Evolutionary conservation across 2,329 filamentous ascomycete species (phyloP).

Genomic region (Pyrenochaeta sp.): DNA sequence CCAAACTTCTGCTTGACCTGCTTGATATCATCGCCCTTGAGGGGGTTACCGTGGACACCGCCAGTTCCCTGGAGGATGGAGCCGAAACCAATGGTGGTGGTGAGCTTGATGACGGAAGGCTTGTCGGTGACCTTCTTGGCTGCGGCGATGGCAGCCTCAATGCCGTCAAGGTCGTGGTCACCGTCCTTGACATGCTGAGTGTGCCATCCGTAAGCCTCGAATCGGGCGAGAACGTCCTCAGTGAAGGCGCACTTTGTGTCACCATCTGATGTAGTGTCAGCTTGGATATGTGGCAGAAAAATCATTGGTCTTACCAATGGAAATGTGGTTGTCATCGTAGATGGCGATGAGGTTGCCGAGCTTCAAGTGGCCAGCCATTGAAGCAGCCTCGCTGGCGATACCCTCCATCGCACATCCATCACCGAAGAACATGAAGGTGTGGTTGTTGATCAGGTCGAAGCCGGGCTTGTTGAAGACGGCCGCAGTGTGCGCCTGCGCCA

Average conservation of each 20-base stretch:
- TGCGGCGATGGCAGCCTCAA: slow-evolving; percentile 87
- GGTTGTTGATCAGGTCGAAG: slow-evolving; percentile 90
- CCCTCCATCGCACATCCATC: slow-evolving; percentile 99
- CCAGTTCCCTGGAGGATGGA: slow-evolving; percentile 92
- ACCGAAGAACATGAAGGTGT: slow-evolving; percentile 96
- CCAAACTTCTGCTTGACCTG: slow-evolving; percentile 94
- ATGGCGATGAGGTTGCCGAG: slow-evolving; percentile 96
- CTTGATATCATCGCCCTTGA: slow-evolving; percentile 94
- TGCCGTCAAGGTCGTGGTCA: slow-evolving; percentile 84
- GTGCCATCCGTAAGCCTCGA: slow-evolving; percentile 98
- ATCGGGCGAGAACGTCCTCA: slow-evolving; percentile 92
- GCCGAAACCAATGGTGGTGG: slow-evolving; percentile 96
- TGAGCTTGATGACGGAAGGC: slow-evolving; percentile 95
- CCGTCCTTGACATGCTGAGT: slow-evolving; percentile 83
- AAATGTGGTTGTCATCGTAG: slow-evolving; percentile 99
- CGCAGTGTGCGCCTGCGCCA: slow-evolving; percentile 90
- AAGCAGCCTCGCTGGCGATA: slow-evolving; percentile 90
- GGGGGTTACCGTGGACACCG: slow-evolving; percentile 93
- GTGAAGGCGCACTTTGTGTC: slow-evolving; percentile 97
- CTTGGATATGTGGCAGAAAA: neutral
- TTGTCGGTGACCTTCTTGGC: slow-evolving; percentile 91
- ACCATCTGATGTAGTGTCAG: slow-evolving; percentile 68
- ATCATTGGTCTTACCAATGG: slow-evolving; percentile 63
- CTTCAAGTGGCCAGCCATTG: slow-evolving; percentile 93
- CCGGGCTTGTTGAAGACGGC: slow-evolving; percentile 96